These are phyloP conservation scores for Dactylellina drechsleri DNA, from an alignment of 2,329 filamentous ascomycete genomes.

Conservation along the genomic window DNA sequence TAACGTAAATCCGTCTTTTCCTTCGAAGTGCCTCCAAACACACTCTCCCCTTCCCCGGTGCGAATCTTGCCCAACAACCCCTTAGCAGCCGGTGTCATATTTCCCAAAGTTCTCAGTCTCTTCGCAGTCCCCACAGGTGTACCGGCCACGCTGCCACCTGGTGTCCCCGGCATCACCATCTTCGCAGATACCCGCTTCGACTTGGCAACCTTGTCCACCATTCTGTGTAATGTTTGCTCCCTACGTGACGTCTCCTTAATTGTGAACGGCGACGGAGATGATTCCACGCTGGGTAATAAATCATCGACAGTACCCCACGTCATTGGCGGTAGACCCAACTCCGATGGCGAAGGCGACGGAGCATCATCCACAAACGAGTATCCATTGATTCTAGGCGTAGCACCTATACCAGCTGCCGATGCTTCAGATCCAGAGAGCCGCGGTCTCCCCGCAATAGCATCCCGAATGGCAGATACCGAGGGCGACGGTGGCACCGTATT, in stretches of 20 bases:
- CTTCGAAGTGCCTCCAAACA: slow-evolving; percentile 39
- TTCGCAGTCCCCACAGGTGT: slow-evolving; percentile 68
- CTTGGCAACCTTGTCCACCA: slow-evolving; percentile 83
- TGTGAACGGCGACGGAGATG: slow-evolving; percentile 79
- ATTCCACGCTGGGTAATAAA: slow-evolving; percentile 62
- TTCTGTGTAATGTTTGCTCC: slow-evolving; percentile 83
- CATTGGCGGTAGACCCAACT: slow-evolving; percentile 67
- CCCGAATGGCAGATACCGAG: slow-evolving; percentile 82
- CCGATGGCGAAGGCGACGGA: slow-evolving; percentile 69
- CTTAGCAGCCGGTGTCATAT: slow-evolving; percentile 78
- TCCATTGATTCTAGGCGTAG: slow-evolving; percentile 90
- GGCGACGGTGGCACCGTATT: slow-evolving; percentile 75
- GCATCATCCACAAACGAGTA: slow-evolving; percentile 94
- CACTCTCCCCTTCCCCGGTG: slow-evolving; percentile 36
- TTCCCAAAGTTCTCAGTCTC: slow-evolving; percentile 60
- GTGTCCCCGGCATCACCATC: slow-evolving; percentile 65
- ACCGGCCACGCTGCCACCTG: slow-evolving; percentile 67
- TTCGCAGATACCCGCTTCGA: slow-evolving; percentile 73
- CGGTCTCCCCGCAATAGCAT: slow-evolving; percentile 80
- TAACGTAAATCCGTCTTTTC: slow-evolving; percentile 42
- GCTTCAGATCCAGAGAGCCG: slow-evolving; percentile 72
- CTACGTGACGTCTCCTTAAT: slow-evolving; percentile 78
- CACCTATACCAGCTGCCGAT: slow-evolving; percentile 70
- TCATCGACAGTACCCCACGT: slow-evolving; percentile 58
- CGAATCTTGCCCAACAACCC: slow-evolving; percentile 72